Conservation (phyloP, 768 basidiomycete species). For the Lactarius sanguifluus region DNA sequence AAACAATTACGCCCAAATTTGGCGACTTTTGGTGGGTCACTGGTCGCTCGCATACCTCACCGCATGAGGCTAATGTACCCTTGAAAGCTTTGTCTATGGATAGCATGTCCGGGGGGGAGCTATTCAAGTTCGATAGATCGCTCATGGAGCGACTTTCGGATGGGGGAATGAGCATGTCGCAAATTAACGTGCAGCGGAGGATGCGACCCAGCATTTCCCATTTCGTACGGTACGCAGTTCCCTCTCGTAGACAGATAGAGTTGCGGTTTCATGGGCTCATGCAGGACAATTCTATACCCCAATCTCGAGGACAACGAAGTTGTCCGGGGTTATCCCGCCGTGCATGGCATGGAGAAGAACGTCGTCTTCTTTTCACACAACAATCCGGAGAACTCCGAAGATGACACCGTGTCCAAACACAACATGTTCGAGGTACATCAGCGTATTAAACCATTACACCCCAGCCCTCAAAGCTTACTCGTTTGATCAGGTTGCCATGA, state of each 20-base stretch:
- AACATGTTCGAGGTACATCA: conserved; percentile 63
- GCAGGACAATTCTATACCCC: conserved; percentile 61
- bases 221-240: conserved; percentile 49
- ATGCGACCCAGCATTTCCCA: conserved; percentile 73
- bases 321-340: conserved; percentile 51
- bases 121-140: conserved; percentile 65
- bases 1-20: conserved; percentile 69
- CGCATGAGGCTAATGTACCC: conserved; percentile 1
- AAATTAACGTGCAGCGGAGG: conserved; percentile 67
- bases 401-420: conserved; percentile 65
- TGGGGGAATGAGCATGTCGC: conserved; percentile 62
- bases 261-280: not conserved
- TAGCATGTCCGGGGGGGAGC: conserved; percentile 48
- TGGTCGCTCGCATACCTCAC: not conserved
- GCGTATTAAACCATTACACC: not conserved
- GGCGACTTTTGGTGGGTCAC: conserved; percentile 55
- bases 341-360: conserved; percentile 62
- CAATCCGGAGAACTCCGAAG: conserved; percentile 57
- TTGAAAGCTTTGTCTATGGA: conserved; percentile 65
- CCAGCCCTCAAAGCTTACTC: not conserved
- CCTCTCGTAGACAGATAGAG: not conserved
- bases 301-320: conserved; percentile 55
- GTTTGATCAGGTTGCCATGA: conserved; percentile 41
- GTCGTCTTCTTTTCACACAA: conserved; percentile 67
- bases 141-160: conserved; percentile 71